A percentile compares a stretch with the other conserved stretches of the same genome.
These are phyloP conservation scores for Hondaea fermentalgiana DNA, from an alignment of 108 stramenopile species.

Conservation along the genomic window DNA sequence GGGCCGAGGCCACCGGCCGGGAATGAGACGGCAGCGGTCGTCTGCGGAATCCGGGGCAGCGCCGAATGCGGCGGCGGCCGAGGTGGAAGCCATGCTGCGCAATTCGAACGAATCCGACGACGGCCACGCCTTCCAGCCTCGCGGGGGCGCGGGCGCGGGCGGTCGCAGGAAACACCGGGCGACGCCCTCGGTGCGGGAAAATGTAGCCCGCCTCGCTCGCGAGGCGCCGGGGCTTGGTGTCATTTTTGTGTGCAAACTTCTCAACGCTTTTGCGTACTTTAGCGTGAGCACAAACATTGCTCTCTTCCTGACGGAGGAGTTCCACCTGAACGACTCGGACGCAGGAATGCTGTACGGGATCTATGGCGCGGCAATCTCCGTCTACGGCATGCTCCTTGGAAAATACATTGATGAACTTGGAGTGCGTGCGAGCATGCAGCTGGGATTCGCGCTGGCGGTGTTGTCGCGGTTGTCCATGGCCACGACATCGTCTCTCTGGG, in stretches of 20 bases:
- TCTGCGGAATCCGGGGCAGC: too few relatives aligned
- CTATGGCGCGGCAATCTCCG: constrained; percentile 12
- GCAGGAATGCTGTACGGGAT: constrained; percentile 24
- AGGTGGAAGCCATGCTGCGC: too few relatives aligned
- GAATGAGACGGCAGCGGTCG: too few relatives aligned
- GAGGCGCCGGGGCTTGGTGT: background rate
- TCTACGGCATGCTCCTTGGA: constrained; percentile 20
- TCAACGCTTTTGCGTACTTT: constrained; percentile 23
- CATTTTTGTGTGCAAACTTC: constrained; percentile 8
- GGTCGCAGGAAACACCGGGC: too few relatives aligned
- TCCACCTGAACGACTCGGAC: constrained; percentile 14
- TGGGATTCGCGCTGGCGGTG: constrained; percentile 19
- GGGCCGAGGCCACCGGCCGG: too few relatives aligned
- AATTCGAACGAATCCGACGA: too few relatives aligned
- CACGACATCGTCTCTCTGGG: background rate
- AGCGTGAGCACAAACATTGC: background rate
- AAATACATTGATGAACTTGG: constrained; percentile 19
- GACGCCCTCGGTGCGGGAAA: background rate
- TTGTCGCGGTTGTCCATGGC: constrained; percentile 12
- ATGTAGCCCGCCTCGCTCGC: background rate
- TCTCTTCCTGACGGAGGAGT: constrained; percentile 25
- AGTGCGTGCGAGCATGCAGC: constrained; percentile 6
- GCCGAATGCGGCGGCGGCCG: too few relatives aligned
- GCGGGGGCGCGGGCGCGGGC: too few relatives aligned
- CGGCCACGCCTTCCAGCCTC: too few relatives aligned